A percentile compares a stretch with the other conserved stretches of the same genome.
Conservation (phyloP, 148 eudicot genomes). For the Rhododendron mucronatum region DNA sequence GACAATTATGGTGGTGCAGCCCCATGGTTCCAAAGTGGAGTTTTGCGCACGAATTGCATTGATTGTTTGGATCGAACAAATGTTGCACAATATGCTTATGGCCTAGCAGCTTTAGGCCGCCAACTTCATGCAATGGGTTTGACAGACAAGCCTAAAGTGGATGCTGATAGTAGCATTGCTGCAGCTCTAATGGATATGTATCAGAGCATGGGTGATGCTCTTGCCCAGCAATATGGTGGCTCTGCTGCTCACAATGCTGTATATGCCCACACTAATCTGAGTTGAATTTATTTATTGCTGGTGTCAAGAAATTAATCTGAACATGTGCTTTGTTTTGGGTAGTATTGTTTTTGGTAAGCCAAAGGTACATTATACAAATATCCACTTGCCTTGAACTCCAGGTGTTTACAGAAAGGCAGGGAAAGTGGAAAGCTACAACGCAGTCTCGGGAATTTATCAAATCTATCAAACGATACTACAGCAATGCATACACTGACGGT, state of each 20-base stretch:
- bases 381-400: conserved; percentile 16
- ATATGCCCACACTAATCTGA: conserved; percentile 15
- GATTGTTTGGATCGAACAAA: conserved; percentile 97
- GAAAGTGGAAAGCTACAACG: conserved; percentile 99
- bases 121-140: conserved; percentile 92
- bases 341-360: neutral
- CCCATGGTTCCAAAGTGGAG: conserved; percentile 80
- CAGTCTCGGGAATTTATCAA: conserved; percentile 93
- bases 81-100: conserved; percentile 98
- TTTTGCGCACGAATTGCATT: conserved; percentile 93
- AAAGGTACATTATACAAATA: neutral
- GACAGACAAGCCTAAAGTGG: conserved; percentile 77
- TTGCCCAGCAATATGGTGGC: conserved; percentile 99
- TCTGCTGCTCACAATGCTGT: conserved; percentile 98
- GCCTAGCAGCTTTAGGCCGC: conserved; percentile 88
- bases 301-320: neutral
- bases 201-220: conserved; percentile 98
- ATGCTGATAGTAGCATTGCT: conserved; percentile 87
- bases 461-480: conserved; percentile 95
- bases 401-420: conserved; percentile 96
- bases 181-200: conserved; percentile 95
- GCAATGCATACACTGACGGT: conserved; percentile 97
- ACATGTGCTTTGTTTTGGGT: neutral
- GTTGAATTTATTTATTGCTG: neutral
- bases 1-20: conserved; percentile 33